These are phyloP conservation scores for Linnemannia hyalina DNA, from an alignment of 192 early-diverging fungal species.

Conservation along the genomic window DNA sequence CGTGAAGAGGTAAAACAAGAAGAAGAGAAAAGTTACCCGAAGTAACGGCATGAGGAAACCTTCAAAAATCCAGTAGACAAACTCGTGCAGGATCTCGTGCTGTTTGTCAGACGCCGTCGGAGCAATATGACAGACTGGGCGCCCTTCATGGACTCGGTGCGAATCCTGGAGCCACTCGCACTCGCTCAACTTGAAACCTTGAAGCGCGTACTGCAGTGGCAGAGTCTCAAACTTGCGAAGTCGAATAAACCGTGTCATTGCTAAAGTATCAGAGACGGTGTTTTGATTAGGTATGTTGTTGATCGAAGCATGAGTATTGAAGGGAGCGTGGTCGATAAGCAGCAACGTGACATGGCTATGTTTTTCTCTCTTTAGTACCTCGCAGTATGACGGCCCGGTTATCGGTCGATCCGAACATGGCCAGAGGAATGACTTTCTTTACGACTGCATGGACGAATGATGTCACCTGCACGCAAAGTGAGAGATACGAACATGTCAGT, in stretches of 20 bases:
- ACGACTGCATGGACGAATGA: constrained; percentile 63
- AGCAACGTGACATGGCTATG: too few species aligned
- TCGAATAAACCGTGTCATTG: constrained; percentile 65
- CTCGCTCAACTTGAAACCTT: constrained; percentile 67
- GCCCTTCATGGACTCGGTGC: background rate
- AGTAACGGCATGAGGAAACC: constrained; percentile 72
- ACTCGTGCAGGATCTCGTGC: constrained; percentile 67
- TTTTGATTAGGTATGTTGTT: too few species aligned
- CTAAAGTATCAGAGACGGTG: constrained; percentile 24
- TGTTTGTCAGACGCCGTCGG: constrained; percentile 63
- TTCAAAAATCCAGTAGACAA: constrained; percentile 77
- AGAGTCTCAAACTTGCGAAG: constrained; percentile 73
- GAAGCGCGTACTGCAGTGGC: constrained; percentile 66
- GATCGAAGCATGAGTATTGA: too few species aligned
- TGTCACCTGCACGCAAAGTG: constrained; percentile 52
- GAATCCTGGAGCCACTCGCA: constrained; percentile 36
- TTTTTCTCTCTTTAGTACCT: constrained; percentile 30
- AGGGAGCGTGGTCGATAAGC: background rate
- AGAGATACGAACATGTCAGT: background rate
- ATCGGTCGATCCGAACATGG: constrained; percentile 70
- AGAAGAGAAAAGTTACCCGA: constrained; percentile 42
- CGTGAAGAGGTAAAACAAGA: background rate
- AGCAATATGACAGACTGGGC: constrained; percentile 36
- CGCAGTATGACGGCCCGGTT: constrained; percentile 68
- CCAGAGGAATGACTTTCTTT: constrained; percentile 70